phyloP scores from a whole-genome alignment of 805 yeast species.

The Metschnikowia santaceciliae region DNA sequence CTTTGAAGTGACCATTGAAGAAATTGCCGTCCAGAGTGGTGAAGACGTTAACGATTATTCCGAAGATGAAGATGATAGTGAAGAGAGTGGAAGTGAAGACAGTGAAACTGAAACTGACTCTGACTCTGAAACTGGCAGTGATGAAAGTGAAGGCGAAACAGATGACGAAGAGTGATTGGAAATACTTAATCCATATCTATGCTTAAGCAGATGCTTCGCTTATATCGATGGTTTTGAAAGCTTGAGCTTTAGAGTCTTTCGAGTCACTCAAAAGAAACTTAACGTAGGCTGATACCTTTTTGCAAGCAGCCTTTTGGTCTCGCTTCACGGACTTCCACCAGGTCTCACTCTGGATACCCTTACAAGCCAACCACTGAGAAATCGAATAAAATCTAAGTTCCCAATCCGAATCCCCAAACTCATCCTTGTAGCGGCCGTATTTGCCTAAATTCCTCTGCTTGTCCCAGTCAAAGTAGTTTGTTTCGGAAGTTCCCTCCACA shows the following conservation, averaged over 20 bases:
- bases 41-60: slow-evolving; percentile 8
- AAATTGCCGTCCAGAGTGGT: slow-evolving; percentile 29
- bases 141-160: slow-evolving; percentile 5
- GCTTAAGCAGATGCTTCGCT: background rate
- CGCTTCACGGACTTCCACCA: slow-evolving; percentile 20
- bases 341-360: slow-evolving; percentile 17
- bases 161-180: background rate
- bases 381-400: slow-evolving; percentile 22
- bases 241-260: slow-evolving; percentile 4
- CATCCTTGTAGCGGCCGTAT: slow-evolving; percentile 14
- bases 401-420: slow-evolving; percentile 23
- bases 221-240: slow-evolving; percentile 4
- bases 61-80: slow-evolving; percentile 9
- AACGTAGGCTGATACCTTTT: slow-evolving; percentile 20
- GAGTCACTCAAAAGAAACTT: slow-evolving; percentile 22
- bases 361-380: slow-evolving; percentile 24
- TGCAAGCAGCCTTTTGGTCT: slow-evolving; percentile 19
- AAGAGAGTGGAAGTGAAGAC: slow-evolving; percentile 1
- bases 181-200: too few relatives aligned
- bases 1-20: slow-evolving; percentile 57
- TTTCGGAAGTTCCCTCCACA: slow-evolving; percentile 5
- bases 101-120: background rate
- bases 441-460: slow-evolving; percentile 19
- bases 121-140: background rate
- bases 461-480: slow-evolving; percentile 13